Evolutionary conservation across 345 rosid species (phyloP).

Genomic region (Ricinus communis): DNA sequence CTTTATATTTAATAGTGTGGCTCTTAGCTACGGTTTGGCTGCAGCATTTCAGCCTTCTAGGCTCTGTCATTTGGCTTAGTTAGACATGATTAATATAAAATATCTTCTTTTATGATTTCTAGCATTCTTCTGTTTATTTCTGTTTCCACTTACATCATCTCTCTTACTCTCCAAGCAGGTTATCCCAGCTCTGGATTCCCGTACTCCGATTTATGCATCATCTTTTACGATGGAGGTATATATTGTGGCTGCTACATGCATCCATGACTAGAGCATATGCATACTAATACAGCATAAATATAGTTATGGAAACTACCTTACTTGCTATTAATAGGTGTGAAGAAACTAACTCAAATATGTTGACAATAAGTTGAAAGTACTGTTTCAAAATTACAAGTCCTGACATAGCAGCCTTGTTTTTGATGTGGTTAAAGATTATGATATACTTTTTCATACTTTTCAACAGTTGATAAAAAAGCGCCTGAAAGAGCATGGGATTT

Average conservation of each 20-base stretch:
- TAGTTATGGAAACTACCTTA: slow-evolving; percentile 3
- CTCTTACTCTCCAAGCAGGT: slow-evolving; percentile 58
- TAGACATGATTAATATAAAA: too few species aligned
- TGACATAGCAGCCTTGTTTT: slow-evolving; percentile 9
- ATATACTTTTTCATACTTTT: slow-evolving; percentile 15
- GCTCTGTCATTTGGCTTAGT: too few species aligned
- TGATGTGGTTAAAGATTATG: slow-evolving; percentile 7
- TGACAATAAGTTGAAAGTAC: slow-evolving; percentile 1
- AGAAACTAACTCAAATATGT: slow-evolving; percentile 6
- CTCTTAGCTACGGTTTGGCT: too few species aligned
- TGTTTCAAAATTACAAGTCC: slow-evolving; percentile 1
- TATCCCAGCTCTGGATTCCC: slow-evolving; percentile 82
- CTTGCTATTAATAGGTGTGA: neutral
- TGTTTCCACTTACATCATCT: neutral
- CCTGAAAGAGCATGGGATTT: slow-evolving; percentile 92
- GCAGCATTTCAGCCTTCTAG: too few species aligned
- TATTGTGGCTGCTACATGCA: slow-evolving; percentile 4
- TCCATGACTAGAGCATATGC: neutral
- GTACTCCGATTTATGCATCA: slow-evolving; percentile 86
- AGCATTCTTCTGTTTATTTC: neutral
- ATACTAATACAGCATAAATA: neutral
- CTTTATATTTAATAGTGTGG: too few species aligned
- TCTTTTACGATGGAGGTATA: slow-evolving; percentile 98
- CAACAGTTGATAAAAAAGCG: slow-evolving; percentile 88
- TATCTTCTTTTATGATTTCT: neutral